Conservation (phyloP, 495 filamentous ascomycete species). For the Penicillium bialowiezense region DNA sequence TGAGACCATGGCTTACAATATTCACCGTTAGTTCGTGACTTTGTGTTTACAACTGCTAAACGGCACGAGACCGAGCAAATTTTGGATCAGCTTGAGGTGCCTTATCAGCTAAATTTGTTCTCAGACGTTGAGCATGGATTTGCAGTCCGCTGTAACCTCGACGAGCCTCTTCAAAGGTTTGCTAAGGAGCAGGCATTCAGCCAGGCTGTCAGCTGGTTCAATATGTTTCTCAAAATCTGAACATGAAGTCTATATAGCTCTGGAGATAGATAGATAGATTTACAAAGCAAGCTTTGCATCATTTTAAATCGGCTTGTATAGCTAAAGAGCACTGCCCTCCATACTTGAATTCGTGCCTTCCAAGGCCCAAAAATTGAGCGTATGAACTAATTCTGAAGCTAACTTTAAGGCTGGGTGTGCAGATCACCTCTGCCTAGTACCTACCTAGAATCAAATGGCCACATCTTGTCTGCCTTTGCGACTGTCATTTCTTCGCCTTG, state of each 20-base stretch:
- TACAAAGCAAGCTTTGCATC: no score
- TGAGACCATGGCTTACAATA: no score
- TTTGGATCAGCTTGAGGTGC: constrained; percentile 49
- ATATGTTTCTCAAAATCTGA: no score
- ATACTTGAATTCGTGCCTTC: no score
- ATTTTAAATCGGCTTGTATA: no score
- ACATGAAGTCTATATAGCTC: no score
- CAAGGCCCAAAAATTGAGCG: no score
- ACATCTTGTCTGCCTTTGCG: constrained; percentile 23
- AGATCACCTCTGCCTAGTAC: background rate
- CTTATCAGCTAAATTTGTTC: constrained; percentile 75
- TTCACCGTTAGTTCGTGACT: constrained; percentile 32
- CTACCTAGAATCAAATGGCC: constrained; percentile 13
- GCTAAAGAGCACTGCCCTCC: no score
- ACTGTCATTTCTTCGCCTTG: constrained; percentile 26
- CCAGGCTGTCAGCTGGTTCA: no score
- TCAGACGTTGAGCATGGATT: constrained; percentile 73
- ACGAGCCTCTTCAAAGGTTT: constrained; percentile 53
- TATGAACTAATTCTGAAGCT: no score
- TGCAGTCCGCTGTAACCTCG: constrained; percentile 59
- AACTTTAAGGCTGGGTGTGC: no score
- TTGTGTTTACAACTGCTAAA: constrained; percentile 65
- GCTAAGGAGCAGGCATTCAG: constrained; percentile 69
- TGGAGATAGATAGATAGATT: no score
- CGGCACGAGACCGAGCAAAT: constrained; percentile 56